These are phyloP conservation scores for Blumeria graminis DNA, from an alignment of 2,329 filamentous ascomycete species.

Conservation along the genomic window DNA sequence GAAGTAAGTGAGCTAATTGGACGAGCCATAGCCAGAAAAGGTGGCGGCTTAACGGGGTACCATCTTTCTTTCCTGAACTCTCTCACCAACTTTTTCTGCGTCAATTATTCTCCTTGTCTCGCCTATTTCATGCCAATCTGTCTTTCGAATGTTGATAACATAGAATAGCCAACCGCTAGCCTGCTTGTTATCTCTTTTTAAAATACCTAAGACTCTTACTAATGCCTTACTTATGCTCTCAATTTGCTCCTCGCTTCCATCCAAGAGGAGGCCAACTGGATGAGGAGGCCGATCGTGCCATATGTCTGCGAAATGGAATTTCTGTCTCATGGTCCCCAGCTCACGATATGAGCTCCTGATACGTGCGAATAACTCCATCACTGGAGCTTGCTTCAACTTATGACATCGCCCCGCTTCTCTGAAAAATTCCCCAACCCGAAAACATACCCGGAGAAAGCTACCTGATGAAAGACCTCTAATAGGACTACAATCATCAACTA, in stretches of 20 bases:
- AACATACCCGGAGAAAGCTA: slow-evolving; percentile 31
- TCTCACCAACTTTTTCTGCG: slow-evolving; percentile 2
- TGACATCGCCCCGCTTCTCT: slow-evolving; percentile 21
- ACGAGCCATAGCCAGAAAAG: too few relatives aligned
- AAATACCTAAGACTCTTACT: slow-evolving; percentile 23
- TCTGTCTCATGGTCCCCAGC: slow-evolving; percentile 24
- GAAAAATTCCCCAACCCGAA: slow-evolving; percentile 36
- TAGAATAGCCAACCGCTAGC: slow-evolving; percentile 18
- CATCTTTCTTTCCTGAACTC: too few relatives aligned
- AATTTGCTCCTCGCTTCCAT: slow-evolving; percentile 22
- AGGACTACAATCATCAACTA: slow-evolving; percentile 25
- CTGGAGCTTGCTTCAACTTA: slow-evolving; percentile 23
- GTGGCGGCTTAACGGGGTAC: too few relatives aligned
- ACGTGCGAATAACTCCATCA: slow-evolving; percentile 41
- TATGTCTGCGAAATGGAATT: slow-evolving; percentile 39
- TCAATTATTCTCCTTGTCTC: slow-evolving; percentile 22
- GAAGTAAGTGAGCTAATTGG: too few relatives aligned
- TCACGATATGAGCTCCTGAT: slow-evolving; percentile 33
- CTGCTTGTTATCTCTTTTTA: slow-evolving; percentile 20
- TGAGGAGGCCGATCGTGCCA: slow-evolving; percentile 33
- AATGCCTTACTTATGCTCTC: slow-evolving; percentile 14
- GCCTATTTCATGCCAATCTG: slow-evolving; percentile 27
- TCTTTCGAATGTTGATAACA: slow-evolving; percentile 26
- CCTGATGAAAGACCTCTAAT: slow-evolving; percentile 26
- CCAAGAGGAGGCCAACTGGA: slow-evolving; percentile 21